Conservation (phyloP, 768 basidiomycete genomes). For the Panaeolus cyanescens region DNA sequence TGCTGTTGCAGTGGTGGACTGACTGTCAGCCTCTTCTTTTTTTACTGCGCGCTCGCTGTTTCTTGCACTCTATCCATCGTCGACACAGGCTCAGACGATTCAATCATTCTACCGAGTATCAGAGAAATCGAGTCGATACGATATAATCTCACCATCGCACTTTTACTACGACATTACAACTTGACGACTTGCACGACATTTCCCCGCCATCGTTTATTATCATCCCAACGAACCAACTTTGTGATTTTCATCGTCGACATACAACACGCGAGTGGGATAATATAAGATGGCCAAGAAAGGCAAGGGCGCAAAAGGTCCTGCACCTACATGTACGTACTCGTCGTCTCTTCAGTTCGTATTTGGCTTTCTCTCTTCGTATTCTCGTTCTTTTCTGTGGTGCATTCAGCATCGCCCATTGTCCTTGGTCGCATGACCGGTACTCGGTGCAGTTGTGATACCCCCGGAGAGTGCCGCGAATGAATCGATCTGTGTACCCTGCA, state of each 20-base stretch:
- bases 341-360: neutral
- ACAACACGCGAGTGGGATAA: neutral
- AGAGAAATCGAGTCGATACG: neutral
- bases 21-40: conserved; percentile 2
- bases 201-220: neutral
- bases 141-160: too few species aligned
- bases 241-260: neutral
- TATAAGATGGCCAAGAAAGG: conserved; percentile 20
- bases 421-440: neutral
- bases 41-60: neutral
- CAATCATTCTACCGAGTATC: neutral
- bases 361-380: neutral
- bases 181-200: neutral
- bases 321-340: conserved; percentile 18
- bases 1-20: neutral
- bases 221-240: neutral
- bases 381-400: neutral
- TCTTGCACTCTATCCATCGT: neutral
- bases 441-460: neutral
- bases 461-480: neutral
- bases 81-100: neutral
- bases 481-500: neutral
- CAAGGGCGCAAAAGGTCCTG: conserved; percentile 25
- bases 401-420: neutral
- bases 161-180: neutral